Conservation (phyloP, 2,329 filamentous ascomycete species). For the Colletotrichum tanaceti region DNA sequence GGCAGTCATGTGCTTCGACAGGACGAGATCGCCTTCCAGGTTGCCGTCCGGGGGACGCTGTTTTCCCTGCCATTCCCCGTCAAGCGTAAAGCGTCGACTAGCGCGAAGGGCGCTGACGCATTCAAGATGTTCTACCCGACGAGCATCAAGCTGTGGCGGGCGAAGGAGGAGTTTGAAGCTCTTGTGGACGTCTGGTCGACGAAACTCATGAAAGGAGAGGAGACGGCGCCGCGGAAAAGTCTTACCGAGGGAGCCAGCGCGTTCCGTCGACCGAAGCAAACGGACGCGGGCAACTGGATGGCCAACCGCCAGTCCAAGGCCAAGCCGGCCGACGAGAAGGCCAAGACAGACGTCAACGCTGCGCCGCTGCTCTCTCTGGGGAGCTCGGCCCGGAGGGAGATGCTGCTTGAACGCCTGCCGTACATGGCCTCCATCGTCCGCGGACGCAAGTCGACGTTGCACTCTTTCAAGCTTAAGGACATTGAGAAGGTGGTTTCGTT, state of each 20-base stretch:
- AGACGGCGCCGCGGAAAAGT: constrained; percentile 50
- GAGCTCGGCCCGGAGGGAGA: constrained; percentile 74
- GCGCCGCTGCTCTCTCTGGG: constrained; percentile 68
- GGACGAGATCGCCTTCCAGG: constrained; percentile 93
- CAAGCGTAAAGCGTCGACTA: constrained; percentile 68
- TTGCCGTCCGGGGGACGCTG: constrained; percentile 85
- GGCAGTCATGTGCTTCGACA: constrained; percentile 83
- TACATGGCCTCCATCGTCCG: constrained; percentile 79
- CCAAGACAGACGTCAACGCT: constrained; percentile 38
- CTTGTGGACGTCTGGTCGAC: constrained; percentile 77
- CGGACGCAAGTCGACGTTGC: constrained; percentile 51
- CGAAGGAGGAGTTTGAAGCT: constrained; percentile 83
- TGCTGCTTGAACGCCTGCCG: constrained; percentile 87
- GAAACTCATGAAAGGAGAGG: constrained; percentile 68
- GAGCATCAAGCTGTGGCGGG: constrained; percentile 84
- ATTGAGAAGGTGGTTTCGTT: constrained; percentile 78
- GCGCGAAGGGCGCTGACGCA: constrained; percentile 66
- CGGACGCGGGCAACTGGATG: constrained; percentile 45
- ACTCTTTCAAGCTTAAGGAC: constrained; percentile 60
- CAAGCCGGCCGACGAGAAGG: background rate
- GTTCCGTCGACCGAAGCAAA: constrained; percentile 58
- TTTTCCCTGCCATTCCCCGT: constrained; percentile 90
- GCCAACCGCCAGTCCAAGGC: constrained; percentile 41
- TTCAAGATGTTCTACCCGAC: constrained; percentile 94
- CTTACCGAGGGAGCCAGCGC: constrained; percentile 60